Percentiles rank a stretch among this genome's conserved stretches.
Evolutionary conservation across 2,329 filamentous ascomycete species (phyloP).

Genomic region (Phaeoacremonium minimum): DNA sequence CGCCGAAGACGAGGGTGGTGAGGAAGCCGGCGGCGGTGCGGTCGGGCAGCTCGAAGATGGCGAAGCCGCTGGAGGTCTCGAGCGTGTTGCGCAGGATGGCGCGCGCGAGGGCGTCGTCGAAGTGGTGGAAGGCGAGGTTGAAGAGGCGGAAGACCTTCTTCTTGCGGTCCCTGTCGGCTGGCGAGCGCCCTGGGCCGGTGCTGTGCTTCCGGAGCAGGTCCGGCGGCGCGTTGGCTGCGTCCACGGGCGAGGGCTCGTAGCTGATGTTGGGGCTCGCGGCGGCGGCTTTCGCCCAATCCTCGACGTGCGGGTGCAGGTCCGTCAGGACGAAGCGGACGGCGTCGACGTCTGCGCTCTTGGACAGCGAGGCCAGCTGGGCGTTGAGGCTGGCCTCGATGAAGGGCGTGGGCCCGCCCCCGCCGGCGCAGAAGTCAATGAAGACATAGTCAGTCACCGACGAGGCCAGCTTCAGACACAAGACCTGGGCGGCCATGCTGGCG

Average conservation of each 20-base stretch:
- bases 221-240: conserved; percentile 58
- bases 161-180: conserved; percentile 19
- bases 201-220: conserved; percentile 31
- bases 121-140: conserved; percentile 75
- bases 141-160: conserved; percentile 64
- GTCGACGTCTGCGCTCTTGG: conserved; percentile 1
- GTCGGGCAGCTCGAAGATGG: conserved; percentile 72
- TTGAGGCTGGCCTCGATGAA: conserved; percentile 59
- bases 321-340: conserved; percentile 59
- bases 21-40: conserved; percentile 51
- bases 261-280: conserved; percentile 49
- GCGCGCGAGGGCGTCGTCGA: conserved; percentile 57
- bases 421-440: conserved; percentile 73
- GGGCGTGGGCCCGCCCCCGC: conserved; percentile 67
- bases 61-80: conserved; percentile 62
- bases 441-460: conserved; percentile 46
- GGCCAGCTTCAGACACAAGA: conserved; percentile 49
- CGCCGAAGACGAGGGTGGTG: conserved; percentile 46
- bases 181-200: not conserved
- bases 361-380: conserved; percentile 11
- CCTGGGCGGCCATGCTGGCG: conserved; percentile 54
- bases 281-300: conserved; percentile 52
- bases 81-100: conserved; percentile 62
- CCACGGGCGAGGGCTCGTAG: conserved; percentile 57
- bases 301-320: conserved; percentile 60